These are phyloP conservation scores for Marsdenia floribunda DNA, from an alignment of 257 asterid species.

Conservation along the genomic window DNA sequence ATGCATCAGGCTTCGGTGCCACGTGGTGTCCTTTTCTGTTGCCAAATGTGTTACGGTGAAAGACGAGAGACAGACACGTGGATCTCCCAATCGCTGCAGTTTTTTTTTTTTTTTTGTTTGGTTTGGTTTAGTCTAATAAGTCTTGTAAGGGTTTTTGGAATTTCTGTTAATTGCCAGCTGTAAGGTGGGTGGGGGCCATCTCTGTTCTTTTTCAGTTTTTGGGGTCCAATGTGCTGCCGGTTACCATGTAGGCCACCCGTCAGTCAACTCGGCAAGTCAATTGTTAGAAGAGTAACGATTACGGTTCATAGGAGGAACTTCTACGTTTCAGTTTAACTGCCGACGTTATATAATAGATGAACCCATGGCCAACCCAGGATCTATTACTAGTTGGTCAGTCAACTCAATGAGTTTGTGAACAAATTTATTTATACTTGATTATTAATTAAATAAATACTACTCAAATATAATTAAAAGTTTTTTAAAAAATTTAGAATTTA, in stretches of 20 bases:
- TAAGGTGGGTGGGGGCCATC: neutral
- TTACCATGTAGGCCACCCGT: neutral
- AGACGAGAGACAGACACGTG: slow-evolving; percentile 23
- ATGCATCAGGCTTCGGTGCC: neutral
- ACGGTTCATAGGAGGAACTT: neutral
- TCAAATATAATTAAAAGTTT: too few species aligned
- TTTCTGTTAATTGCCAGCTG: neutral
- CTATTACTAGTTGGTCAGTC: too few species aligned
- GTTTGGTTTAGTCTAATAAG: neutral
- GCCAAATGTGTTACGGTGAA: slow-evolving; percentile 9
- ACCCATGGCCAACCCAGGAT: too few species aligned
- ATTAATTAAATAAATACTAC: too few species aligned
- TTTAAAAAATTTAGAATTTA: too few species aligned
- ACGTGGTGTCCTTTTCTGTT: slow-evolving; percentile 13
- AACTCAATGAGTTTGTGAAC: too few species aligned
- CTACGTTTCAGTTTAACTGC: too few species aligned
- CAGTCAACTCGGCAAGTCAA: neutral
- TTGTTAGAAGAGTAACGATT: neutral
- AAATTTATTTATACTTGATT: too few species aligned
- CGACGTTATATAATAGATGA: too few species aligned
- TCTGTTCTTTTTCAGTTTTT: neutral
- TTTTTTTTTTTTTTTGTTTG: neutral
- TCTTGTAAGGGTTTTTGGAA: neutral
- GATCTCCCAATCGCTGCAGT: neutral
- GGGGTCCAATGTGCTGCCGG: neutral